Percentiles rank a stretch among this genome's conserved stretches.
Evolutionary conservation across 108 stramenopile species (phyloP).

Genomic region (Nitzschia inconspicua): DNA sequence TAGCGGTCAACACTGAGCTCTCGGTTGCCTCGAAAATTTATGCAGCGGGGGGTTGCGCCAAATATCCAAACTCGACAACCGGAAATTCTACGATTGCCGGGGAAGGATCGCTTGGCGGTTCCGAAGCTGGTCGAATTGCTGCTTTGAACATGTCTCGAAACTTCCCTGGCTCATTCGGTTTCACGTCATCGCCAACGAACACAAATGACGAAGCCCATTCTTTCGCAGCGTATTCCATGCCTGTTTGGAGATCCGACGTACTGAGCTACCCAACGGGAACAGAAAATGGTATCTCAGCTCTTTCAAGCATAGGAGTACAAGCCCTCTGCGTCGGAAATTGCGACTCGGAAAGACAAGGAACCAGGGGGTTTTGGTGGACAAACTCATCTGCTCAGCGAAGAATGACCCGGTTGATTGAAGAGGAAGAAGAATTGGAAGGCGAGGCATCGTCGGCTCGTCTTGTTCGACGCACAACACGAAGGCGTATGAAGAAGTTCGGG

Average conservation of each 20-base stretch:
- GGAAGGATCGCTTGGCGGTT: slow-evolving; percentile 51
- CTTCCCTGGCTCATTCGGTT: slow-evolving; percentile 1
- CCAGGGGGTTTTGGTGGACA: slow-evolving; percentile 87
- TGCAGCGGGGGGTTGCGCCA: slow-evolving; percentile 81
- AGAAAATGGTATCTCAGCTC: slow-evolving; percentile 19
- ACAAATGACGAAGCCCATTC: slow-evolving; percentile 9
- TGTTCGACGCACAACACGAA: neutral
- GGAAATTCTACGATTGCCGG: slow-evolving; percentile 76
- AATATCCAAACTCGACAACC: slow-evolving; percentile 63
- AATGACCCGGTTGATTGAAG: slow-evolving; percentile 20
- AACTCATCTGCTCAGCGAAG: slow-evolving; percentile 59
- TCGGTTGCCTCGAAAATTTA: slow-evolving; percentile 63
- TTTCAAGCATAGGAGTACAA: slow-evolving; percentile 62
- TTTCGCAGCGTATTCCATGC: slow-evolving; percentile 49
- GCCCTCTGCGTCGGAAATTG: slow-evolving; percentile 78
- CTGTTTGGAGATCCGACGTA: slow-evolving; percentile 77
- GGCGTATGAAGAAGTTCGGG: neutral
- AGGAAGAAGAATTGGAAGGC: slow-evolving; percentile 4
- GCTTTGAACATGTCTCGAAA: slow-evolving; percentile 72
- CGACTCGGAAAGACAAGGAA: slow-evolving; percentile 70
- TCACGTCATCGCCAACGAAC: neutral
- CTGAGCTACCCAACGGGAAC: slow-evolving; percentile 31
- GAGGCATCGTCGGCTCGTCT: neutral
- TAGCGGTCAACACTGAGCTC: slow-evolving; percentile 66
- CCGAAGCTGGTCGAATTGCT: slow-evolving; percentile 65